Base-by-base conservation (phyloP, 1,284 basidiomycete genomes). In the Melampsora abietis-canadensis region DNA sequence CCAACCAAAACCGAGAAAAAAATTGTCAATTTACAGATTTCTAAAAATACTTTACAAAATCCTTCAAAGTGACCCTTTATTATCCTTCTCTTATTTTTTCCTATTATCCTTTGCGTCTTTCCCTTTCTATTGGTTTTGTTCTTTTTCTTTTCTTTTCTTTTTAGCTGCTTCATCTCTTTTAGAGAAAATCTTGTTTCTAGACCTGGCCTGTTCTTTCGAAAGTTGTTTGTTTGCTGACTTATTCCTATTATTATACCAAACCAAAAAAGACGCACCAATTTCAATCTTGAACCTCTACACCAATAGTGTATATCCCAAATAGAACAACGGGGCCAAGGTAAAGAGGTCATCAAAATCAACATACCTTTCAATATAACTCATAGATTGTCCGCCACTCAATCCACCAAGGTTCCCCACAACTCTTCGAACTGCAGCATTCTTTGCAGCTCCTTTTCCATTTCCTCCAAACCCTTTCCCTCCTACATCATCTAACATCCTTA, bases 401-500 rank as follows among this genome's bases (percentile, higher is more conserved):
- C 81, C 81, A 64, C 81, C 81, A 65, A 82, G 75, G 48, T 78
- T 81, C 31, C 81, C 81, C 5, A 80, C 80, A 19, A 80, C 78
- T 21, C 81, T 75, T 57, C 78, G 54, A 27, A 81, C 81, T 63
- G 77, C 78, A 31, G 79, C 75, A 40, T 51, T 65, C 17, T 66
- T 44, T 34, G 69, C 48, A n/a, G 31, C 48, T 40, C 37, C 54
- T 15, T 68, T 67, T 0, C 76, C 77, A 44, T 64, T 64, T 1
- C 76, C 66, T 10, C 64, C 66, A n/a, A 64, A 64, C 10, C 37
- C 51, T 17, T 48, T 46, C 37, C 57, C 27, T 15, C 40, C 76
- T 51, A 47, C 80, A 44, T 76, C 78, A 4, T 78, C 90, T 76
- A 87, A 86, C 76, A 94, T 87, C 61, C 65, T 66, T 3, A 74